Evolutionary conservation across 148 eudicot species (phyloP), one percentile per base, ranked within the genome.

Genomic region (Diospyros lotus): DNA sequence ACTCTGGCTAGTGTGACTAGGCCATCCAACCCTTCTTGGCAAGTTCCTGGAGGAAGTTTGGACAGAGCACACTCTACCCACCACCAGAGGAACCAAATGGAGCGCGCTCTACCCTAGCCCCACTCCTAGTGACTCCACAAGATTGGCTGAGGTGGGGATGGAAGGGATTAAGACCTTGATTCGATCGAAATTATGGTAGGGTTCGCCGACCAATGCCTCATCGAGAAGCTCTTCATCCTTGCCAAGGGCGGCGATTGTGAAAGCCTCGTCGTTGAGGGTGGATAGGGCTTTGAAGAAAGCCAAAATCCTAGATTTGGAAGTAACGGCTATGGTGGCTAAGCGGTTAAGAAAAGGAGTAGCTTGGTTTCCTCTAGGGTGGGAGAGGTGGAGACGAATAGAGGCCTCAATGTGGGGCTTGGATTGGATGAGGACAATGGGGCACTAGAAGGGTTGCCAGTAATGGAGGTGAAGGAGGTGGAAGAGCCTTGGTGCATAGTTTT

Each of bases 1-100:
- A 96, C 96, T 69, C 93, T 96, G 4, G 88, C 74, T 2, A 96
- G 92, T 9, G 96, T 93, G 9, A 91, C 93, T 1, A 93, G 96
- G 39, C 96, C 96, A 68, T 82, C 96, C 96, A 93, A 6, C 91
- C 93, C 66, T 73, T 83, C 28, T 4, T 41, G 45, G 67, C 79
- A 55, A 90, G 58, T 4, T 79, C 88, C 13, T 71, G 18, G 3
- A 93, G 61, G 59, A 93, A 91, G 12, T 80, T 68, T 0, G 92
- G 88, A 4, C 1, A 67, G 78, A 13, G 98, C 96, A 74, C 91
- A 96, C 12, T 84, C 79, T 6, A 18, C 87, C 98, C 15, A 83
- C 58, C 1, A 91, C 93, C 0, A 73, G 56, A 0, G 93, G 98
- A 2, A 90, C 90, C 1, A 92, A 96, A 79, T 96, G 90, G 39